A percentile compares a stretch with the other conserved stretches of the same genome.
Conservation (phyloP, 768 basidiomycete genomes). For the Holtermannia corniformis region DNA sequence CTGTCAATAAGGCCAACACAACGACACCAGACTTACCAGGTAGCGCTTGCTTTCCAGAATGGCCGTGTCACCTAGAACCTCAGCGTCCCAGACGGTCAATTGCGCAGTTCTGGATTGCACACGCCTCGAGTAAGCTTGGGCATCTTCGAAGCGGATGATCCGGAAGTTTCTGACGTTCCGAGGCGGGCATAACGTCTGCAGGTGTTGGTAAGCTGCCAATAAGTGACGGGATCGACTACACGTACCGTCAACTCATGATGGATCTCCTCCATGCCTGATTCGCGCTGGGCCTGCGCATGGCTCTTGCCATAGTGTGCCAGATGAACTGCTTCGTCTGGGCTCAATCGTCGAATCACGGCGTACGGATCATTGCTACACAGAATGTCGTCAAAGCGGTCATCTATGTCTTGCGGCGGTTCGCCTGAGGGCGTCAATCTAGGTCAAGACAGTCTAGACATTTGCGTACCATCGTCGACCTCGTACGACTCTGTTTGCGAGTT, state of each 20-base stretch:
- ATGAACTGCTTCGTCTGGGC: constrained; percentile 24
- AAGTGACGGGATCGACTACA: too few relatives aligned
- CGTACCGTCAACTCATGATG: constrained; percentile 64
- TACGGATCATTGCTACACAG: constrained; percentile 51
- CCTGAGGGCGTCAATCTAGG: constrained; percentile 25
- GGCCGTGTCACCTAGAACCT: constrained; percentile 46
- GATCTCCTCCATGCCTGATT: constrained; percentile 50
- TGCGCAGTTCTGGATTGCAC: constrained; percentile 57
- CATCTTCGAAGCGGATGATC: constrained; percentile 56
- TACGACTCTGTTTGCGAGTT: constrained; percentile 31
- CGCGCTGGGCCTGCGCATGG: constrained; percentile 14
- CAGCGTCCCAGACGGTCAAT: constrained; percentile 74
- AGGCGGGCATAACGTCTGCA: constrained; percentile 56
- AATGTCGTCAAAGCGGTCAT: constrained; percentile 54
- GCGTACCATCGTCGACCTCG: background rate
- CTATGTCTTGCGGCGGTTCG: constrained; percentile 40
- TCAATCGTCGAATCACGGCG: constrained; percentile 45
- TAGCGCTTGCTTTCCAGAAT: constrained; percentile 61
- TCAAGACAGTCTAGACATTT: too few relatives aligned
- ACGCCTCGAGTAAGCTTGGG: constrained; percentile 46
- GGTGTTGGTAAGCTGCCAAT: background rate
- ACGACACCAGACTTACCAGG: constrained; percentile 47
- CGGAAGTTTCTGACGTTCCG: constrained; percentile 69
- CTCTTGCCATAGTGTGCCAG: constrained; percentile 19
- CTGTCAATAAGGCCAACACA: background rate